A percentile compares a stretch with the other conserved stretches of the same genome.
Conservation (phyloP, 371 early-diverging fungal species). For the Coemansia sp. region DNA sequence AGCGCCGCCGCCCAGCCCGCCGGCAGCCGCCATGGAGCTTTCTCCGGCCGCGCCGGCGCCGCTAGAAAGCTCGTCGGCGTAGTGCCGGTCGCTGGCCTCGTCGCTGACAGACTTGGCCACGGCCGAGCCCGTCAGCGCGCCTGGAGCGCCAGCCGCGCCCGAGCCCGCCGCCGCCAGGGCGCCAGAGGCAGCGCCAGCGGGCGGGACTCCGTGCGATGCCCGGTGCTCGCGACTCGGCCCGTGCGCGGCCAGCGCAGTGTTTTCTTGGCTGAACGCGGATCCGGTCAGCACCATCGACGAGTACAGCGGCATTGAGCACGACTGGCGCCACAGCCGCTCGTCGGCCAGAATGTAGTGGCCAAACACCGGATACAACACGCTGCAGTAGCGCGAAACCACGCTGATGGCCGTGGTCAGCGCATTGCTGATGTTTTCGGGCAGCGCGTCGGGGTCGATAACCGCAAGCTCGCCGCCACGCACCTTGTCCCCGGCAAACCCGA, state of each 20-base stretch:
- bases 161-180: neutral
- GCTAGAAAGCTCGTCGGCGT: neutral
- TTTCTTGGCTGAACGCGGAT: slow-evolving; percentile 28
- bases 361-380: slow-evolving; percentile 39
- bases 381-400: slow-evolving; percentile 48
- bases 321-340: slow-evolving; percentile 41
- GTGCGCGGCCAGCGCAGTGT: slow-evolving; percentile 18
- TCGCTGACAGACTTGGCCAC: slow-evolving; percentile 6
- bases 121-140: neutral
- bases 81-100: slow-evolving; percentile 11
- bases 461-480: slow-evolving; percentile 6
- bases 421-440: slow-evolving; percentile 39
- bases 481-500: neutral
- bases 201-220: slow-evolving; percentile 3
- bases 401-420: slow-evolving; percentile 33
- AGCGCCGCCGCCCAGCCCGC: neutral
- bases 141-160: neutral
- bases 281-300: slow-evolving; percentile 46
- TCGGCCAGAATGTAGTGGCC: slow-evolving; percentile 48
- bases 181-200: neutral
- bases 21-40: neutral
- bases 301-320: slow-evolving; percentile 41
- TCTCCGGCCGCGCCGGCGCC: slow-evolving; percentile 2
- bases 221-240: slow-evolving; percentile 12
- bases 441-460: slow-evolving; percentile 17